Conservation (phyloP, 768 basidiomycete species). For the Naganishia kalamii region DNA sequence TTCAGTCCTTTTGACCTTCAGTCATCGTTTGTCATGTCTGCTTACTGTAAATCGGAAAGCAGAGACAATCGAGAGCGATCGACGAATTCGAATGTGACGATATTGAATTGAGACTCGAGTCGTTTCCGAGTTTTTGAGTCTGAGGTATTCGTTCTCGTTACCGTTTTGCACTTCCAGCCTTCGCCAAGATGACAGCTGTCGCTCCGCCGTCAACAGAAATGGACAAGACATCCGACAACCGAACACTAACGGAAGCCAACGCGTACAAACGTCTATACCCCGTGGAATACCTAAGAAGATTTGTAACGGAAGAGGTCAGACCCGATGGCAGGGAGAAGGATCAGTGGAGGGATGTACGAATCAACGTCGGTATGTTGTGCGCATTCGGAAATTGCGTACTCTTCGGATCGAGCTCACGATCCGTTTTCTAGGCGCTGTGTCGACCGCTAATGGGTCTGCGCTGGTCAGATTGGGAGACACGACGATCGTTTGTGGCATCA, state of each 20-base stretch:
- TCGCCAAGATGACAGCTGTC: slow-evolving; percentile 23
- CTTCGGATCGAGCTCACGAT: neutral
- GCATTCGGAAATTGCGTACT: neutral
- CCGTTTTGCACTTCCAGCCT: neutral
- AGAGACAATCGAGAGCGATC: slow-evolving; percentile 1
- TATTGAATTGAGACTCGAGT: neutral
- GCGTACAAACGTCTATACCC: slow-evolving; percentile 88
- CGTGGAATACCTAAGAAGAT: slow-evolving; percentile 75
- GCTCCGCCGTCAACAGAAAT: slow-evolving; percentile 16
- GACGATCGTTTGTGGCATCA: slow-evolving; percentile 92
- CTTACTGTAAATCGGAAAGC: neutral
- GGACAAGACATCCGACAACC: slow-evolving; percentile 9
- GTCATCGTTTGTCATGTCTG: too few relatives aligned
- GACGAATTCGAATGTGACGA: slow-evolving; percentile 13
- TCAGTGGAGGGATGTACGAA: slow-evolving; percentile 66
- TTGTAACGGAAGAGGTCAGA: slow-evolving; percentile 67
- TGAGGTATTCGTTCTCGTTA: neutral
- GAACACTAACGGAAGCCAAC: slow-evolving; percentile 26
- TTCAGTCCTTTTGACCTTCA: too few relatives aligned
- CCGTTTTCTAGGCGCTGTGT: slow-evolving; percentile 56
- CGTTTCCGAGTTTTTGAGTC: neutral
- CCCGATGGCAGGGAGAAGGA: slow-evolving; percentile 72
- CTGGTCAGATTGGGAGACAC: slow-evolving; percentile 85
- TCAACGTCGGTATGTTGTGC: slow-evolving; percentile 66
- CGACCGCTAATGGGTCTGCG: slow-evolving; percentile 86